Evolutionary conservation across 75 land plant genomes (phyloP).

Genomic region (Cunninghamia lanceolata): DNA sequence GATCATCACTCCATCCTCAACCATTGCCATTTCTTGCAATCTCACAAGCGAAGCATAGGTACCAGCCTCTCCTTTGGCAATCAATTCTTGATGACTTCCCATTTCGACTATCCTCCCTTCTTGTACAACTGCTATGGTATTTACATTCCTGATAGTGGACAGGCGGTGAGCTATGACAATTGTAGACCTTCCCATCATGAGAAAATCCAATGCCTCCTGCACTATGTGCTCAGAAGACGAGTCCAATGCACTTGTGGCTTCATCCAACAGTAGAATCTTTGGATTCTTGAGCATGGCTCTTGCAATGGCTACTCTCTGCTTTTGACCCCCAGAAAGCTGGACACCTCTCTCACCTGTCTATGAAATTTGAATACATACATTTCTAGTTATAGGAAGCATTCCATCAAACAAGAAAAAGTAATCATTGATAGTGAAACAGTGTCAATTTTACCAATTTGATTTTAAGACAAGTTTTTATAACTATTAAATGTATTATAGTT

Average conservation of each 20-base stretch:
- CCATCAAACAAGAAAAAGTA: not conserved
- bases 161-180: conserved; percentile 44
- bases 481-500: not conserved
- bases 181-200: conserved; percentile 39
- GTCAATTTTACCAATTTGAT: not conserved
- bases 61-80: conserved; percentile 22
- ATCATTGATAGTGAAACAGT: not conserved
- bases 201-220: conserved; percentile 37
- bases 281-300: conserved; percentile 47
- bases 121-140: conserved; percentile 32
- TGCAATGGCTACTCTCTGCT: conserved; percentile 44
- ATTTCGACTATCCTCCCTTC: conserved; percentile 32
- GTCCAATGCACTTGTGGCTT: conserved; percentile 50
- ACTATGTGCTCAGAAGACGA: conserved; percentile 35
- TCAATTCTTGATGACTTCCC: conserved; percentile 32
- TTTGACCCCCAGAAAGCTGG: conserved; percentile 46
- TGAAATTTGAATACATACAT: not conserved
- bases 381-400: conserved; percentile 3
- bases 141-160: conserved; percentile 35
- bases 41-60: conserved; percentile 28
- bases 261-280: conserved; percentile 34
- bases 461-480: not conserved
- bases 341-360: conserved; percentile 40
- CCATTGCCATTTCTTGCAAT: conserved; percentile 19
- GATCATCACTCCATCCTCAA: conserved; percentile 6